These are phyloP conservation scores for Cryptosporidium parvum DNA, from an alignment of 169 alveolate genomes.

Conservation along the genomic window DNA sequence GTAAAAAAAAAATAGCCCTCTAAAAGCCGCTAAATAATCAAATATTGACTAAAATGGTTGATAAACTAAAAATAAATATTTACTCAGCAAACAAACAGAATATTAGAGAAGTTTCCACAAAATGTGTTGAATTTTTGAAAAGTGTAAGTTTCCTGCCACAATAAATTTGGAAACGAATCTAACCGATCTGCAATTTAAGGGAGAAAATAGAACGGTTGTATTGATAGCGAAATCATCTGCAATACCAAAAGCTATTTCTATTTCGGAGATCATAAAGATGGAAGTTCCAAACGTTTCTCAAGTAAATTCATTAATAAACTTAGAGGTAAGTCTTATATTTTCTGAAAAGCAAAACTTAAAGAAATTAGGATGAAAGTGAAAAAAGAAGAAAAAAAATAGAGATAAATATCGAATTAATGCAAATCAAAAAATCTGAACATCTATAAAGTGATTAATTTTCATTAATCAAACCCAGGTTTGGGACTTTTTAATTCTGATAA, in stretches of 20 bases:
- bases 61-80: constrained; percentile 22
- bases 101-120: not conserved
- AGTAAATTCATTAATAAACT: constrained; percentile 5
- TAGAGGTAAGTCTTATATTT: constrained; percentile 26
- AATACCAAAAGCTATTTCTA: constrained; percentile 44
- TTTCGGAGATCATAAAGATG: constrained; percentile 35
- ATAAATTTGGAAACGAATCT: not conserved
- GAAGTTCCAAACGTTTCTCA: constrained; percentile 17
- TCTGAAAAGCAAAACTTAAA: not conserved
- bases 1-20: not conserved
- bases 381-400: constrained; percentile 50
- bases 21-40: constrained; percentile 42
- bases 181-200: not conserved
- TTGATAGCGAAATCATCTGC: constrained; percentile 39
- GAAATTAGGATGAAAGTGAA: constrained; percentile 31
- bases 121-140: constrained; percentile 21
- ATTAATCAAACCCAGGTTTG: constrained; percentile 11
- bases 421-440: not conserved
- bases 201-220: constrained; percentile 4
- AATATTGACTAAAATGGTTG: constrained; percentile 37
- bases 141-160: not conserved
- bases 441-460: not conserved
- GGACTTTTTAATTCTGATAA: constrained; percentile 17
- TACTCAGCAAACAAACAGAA: constrained; percentile 51
- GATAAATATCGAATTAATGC: constrained; percentile 21